Percentiles rank a stretch among this genome's conserved stretches.
Conservation (phyloP, 1,284 basidiomycete species). For the Sutorius eximius region DNA sequence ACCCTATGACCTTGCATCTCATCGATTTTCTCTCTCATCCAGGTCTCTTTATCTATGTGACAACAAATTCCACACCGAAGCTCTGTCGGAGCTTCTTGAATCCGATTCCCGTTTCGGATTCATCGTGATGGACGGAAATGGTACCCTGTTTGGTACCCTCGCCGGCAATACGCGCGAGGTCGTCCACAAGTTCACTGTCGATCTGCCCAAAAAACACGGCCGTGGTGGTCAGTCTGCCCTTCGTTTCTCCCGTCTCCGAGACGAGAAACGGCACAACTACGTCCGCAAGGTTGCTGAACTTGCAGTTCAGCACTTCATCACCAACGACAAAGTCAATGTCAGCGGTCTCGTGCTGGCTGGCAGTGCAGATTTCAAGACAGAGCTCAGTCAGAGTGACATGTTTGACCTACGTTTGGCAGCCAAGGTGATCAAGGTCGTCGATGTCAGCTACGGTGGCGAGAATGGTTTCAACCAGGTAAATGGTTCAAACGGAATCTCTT, state of each 20-base stretch:
- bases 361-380: constrained; percentile 98
- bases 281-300: constrained; percentile 98
- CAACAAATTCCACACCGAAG: constrained; percentile 99
- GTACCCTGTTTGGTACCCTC: constrained; percentile 93
- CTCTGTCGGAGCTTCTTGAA: constrained; percentile 94
- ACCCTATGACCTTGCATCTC: not conserved
- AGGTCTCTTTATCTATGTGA: constrained; percentile 98
- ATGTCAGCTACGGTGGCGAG: constrained; percentile 98
- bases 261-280: constrained; percentile 99
- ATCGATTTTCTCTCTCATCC: constrained; percentile 12
- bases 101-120: constrained; percentile 98
- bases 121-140: constrained; percentile 99
- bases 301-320: constrained; percentile 98
- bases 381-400: constrained; percentile 95
- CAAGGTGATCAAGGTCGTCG: constrained; percentile 96
- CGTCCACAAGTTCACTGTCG: constrained; percentile 98
- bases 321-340: constrained; percentile 97
- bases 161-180: constrained; percentile 97
- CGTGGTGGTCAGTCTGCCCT: constrained; percentile 99
- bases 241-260: constrained; percentile 99
- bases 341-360: constrained; percentile 97
- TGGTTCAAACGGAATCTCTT: not conserved
- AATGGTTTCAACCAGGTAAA: constrained; percentile 96
- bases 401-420: constrained; percentile 87
- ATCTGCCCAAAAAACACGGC: constrained; percentile 99